Conservation (phyloP, 495 filamentous ascomycete genomes). For the Neurospora africana region DNA sequence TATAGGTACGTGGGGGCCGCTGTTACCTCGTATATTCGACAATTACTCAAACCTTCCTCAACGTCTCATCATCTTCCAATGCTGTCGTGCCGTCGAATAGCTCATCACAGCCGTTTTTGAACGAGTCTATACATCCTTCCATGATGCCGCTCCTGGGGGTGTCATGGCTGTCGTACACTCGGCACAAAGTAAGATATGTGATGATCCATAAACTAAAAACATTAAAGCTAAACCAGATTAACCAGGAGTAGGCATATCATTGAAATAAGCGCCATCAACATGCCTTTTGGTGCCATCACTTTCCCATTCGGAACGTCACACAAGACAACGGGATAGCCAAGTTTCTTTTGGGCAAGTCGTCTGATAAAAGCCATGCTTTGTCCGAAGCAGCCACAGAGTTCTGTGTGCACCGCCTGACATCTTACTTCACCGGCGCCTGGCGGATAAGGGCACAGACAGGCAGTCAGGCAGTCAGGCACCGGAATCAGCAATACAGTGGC, state of each 20-base stretch:
- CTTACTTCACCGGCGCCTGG: neutral
- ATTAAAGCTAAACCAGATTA: neutral
- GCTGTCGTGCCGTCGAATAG: neutral
- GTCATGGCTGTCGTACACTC: neutral
- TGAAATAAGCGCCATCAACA: neutral
- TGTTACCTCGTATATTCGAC: neutral
- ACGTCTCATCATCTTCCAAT: neutral
- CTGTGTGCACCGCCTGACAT: neutral
- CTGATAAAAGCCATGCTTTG: neutral
- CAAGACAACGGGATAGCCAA: neutral
- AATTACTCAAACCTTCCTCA: neutral
- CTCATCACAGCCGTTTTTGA: neutral
- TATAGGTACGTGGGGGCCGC: neutral
- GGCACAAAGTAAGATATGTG: neutral
- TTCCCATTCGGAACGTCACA: neutral
- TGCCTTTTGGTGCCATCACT: neutral
- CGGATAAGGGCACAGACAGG: neutral
- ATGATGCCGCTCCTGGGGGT: neutral
- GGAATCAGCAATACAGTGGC: neutral
- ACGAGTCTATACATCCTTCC: neutral
- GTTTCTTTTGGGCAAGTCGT: neutral
- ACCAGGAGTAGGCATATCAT: neutral
- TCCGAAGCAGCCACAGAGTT: neutral
- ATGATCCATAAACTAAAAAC: neutral
- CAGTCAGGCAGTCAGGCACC: neutral